phyloP scores from a whole-genome alignment of 2,329 filamentous ascomycete species.

The Pleurostoma richardsiae region DNA sequence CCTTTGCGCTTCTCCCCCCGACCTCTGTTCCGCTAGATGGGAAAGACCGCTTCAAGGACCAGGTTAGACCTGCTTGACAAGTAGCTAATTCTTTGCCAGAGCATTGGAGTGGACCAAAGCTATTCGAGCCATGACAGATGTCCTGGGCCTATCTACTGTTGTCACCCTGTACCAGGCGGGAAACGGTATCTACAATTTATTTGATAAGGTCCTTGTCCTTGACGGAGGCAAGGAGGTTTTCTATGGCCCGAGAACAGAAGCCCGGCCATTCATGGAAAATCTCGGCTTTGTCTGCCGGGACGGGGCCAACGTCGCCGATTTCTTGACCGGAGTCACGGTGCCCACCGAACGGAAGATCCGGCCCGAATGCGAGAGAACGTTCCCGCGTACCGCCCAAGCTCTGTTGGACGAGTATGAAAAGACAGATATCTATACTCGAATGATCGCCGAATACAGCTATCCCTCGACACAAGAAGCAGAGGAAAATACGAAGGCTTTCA shows the following conservation, averaged over 20 bases:
- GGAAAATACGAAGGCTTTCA: slow-evolving; percentile 47
- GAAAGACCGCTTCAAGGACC: too few relatives aligned
- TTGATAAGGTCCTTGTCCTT: slow-evolving; percentile 66
- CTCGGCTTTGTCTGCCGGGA: slow-evolving; percentile 59
- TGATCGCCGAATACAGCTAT: slow-evolving; percentile 53
- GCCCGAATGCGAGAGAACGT: slow-evolving; percentile 27
- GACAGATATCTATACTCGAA: slow-evolving; percentile 41
- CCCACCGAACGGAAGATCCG: slow-evolving; percentile 63
- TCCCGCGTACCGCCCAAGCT: slow-evolving; percentile 37
- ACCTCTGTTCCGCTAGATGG: too few relatives aligned
- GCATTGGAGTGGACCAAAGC: slow-evolving; percentile 57
- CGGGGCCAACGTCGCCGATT: slow-evolving; percentile 61
- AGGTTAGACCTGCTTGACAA: too few relatives aligned
- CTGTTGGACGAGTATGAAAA: slow-evolving; percentile 46
- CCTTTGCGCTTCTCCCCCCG: too few relatives aligned
- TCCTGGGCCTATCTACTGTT: slow-evolving; percentile 53
- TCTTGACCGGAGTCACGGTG: slow-evolving; percentile 59
- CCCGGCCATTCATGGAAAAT: slow-evolving; percentile 59
- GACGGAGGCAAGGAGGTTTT: slow-evolving; percentile 62
- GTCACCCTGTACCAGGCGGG: slow-evolving; percentile 67
- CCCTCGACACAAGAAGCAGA: slow-evolving; percentile 43
- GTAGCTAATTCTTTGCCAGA: slow-evolving; percentile 11
- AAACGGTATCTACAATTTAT: slow-evolving; percentile 64
- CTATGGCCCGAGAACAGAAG: slow-evolving; percentile 55
- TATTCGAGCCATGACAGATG: slow-evolving; percentile 59